A percentile compares a stretch with the other conserved stretches of the same genome.
Evolutionary conservation across 2,329 filamentous ascomycete species (phyloP).

Genomic region (Dactylellina drechsleri): DNA sequence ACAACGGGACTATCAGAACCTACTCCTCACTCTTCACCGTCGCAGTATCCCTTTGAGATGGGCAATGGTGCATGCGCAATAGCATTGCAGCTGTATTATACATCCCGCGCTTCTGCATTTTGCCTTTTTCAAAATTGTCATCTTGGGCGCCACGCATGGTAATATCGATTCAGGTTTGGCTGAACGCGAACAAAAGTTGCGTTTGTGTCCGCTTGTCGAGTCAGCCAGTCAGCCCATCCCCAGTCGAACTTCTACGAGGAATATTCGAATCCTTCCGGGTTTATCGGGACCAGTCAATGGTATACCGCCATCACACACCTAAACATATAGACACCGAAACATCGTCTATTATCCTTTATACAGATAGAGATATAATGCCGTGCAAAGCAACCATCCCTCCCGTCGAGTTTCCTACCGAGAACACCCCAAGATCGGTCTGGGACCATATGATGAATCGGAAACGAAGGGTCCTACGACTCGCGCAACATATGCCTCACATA

Average conservation of each 20-base stretch:
- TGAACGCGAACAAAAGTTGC: neutral
- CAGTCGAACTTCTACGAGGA: neutral
- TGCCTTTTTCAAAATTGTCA: no score
- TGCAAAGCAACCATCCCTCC: conserved; percentile 39
- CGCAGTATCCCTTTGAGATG: neutral
- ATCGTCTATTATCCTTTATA: neutral
- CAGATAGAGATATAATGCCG: conserved; percentile 17
- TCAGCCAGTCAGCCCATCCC: neutral
- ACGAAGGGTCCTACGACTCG: conserved; percentile 19
- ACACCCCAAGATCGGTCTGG: conserved; percentile 36
- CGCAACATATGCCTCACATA: conserved; percentile 4
- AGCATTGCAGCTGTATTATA: no score
- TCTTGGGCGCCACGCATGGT: neutral
- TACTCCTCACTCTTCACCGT: neutral
- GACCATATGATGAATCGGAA: conserved; percentile 34
- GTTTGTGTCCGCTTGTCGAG: neutral
- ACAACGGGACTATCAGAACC: neutral
- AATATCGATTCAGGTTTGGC: no score
- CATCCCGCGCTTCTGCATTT: no score
- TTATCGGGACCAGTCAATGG: neutral
- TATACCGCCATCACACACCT: no score
- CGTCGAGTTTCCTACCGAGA: conserved; percentile 14
- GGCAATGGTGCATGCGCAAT: neutral
- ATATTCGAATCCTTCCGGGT: neutral
- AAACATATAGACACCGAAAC: neutral